Base-by-base conservation (phyloP, 2,329 filamentous ascomycete genomes). In the Xylaria sp. region DNA sequence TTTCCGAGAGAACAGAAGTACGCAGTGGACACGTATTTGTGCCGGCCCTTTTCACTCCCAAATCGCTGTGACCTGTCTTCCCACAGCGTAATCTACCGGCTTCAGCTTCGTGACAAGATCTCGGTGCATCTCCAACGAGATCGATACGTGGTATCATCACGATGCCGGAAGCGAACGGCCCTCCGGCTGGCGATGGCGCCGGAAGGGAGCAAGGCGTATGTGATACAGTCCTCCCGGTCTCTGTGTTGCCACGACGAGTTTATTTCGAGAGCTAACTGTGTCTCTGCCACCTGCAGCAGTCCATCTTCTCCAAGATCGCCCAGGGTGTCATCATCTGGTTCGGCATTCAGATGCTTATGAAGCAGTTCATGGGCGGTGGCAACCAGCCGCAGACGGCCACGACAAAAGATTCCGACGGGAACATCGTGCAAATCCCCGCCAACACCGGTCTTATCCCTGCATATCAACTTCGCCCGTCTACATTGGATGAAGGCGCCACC, bases 391-490 rank as follows among this genome's bases (percentile, higher is more conserved):
- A 81, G 56, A 83, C 82, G 59, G 82, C 85, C 61, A 80, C 83
- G 38, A 81, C 83, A 23, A 83, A 83, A 74, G 83, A 87, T 67
- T 83, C 87, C 64, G 80, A 81, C 23, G 88, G 88, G 66, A 83
- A 86, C 56, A 73, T 82, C 17, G 81, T 89, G 71, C 83, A 83
- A 68, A 84, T 89, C 26, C 83, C 87, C 53, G 81, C 82, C 62
- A 88, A 87, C 74, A 83, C 83, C 36, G 86, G 82, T 59, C 82
- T 82, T 23, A 89, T 93, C 63, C 90, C 91, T 33, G 81, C 89
- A 20, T 94, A 89, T 77, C 83, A 85, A 63, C 83, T 90, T 69
- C 88, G 92, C 60, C 90, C 92, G n/a, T 80, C 84, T 68, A 78
- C 80, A 67, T 82, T 90, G 76, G 79, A 89, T 81, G 84, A 88